Conservation (phyloP, 495 filamentous ascomycete genomes). For the Rhypophila decipiens region DNA sequence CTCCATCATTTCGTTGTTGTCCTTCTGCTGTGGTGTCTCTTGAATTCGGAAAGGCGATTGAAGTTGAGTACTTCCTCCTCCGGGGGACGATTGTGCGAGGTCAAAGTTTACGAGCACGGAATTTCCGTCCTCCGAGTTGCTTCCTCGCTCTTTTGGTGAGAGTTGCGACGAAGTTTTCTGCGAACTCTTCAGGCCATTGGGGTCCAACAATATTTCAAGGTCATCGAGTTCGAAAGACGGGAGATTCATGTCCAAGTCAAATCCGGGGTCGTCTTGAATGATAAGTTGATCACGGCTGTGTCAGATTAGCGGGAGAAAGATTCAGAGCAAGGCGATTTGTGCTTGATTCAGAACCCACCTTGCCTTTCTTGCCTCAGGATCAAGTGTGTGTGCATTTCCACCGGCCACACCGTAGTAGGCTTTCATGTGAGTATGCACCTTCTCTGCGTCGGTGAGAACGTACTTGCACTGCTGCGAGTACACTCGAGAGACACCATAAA, state of each 20-base stretch:
- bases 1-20: constrained; percentile 12
- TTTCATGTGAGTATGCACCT: constrained; percentile 65
- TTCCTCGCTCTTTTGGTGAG: constrained; percentile 23
- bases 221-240: constrained; percentile 46
- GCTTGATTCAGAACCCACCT: constrained; percentile 45
- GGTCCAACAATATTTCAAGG: constrained; percentile 30
- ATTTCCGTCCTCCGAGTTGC: constrained; percentile 7
- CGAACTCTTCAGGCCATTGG: constrained; percentile 27
- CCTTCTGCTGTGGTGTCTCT: constrained; percentile 16
- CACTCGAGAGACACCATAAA: constrained; percentile 80
- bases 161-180: constrained; percentile 43
- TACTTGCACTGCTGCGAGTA: constrained; percentile 84
- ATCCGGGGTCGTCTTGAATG: constrained; percentile 79
- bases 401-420: constrained; percentile 48
- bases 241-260: constrained; percentile 41
- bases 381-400: constrained; percentile 44
- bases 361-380: constrained; percentile 63
- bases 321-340: not conserved
- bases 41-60: constrained; percentile 7
- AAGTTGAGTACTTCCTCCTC: constrained; percentile 1
- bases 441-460: constrained; percentile 72
- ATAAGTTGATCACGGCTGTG: constrained; percentile 71
- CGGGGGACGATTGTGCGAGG: constrained; percentile 14
- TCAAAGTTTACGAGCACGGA: constrained; percentile 16
- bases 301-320: constrained; percentile 5